phyloP scores from a whole-genome alignment of 495 filamentous ascomycete genomes.

The Penicillium dipodomyicola region DNA sequence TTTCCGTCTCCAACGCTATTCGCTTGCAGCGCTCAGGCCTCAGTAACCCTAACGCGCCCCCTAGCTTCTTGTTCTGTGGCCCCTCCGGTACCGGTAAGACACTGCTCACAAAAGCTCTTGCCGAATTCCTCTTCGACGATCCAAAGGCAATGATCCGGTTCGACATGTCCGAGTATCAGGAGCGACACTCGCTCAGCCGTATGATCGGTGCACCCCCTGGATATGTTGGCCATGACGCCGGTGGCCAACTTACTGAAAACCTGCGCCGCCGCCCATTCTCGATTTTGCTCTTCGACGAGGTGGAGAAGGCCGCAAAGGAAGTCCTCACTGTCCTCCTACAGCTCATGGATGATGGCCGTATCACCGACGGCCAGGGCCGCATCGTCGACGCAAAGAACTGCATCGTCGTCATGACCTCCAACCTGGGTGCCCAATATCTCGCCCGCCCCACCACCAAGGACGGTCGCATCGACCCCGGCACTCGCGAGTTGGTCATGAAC shows the following conservation, averaged over 20 bases:
- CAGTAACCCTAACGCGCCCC: conserved; percentile 90
- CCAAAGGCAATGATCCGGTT: conserved; percentile 97
- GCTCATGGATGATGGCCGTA: conserved; percentile 98
- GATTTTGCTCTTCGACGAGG: conserved; percentile 95
- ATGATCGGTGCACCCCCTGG: conserved; percentile 98
- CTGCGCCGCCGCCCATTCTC: conserved; percentile 94
- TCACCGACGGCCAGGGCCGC: conserved; percentile 95
- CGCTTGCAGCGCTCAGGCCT: conserved; percentile 91
- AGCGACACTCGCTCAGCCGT: conserved; percentile 90
- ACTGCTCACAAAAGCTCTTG: conserved; percentile 89
- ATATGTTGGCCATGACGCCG: conserved; percentile 94
- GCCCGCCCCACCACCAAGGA: conserved; percentile 70
- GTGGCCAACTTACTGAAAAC: conserved; percentile 91
- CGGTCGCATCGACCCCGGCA: conserved; percentile 84
- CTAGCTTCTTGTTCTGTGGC: conserved; percentile 97
- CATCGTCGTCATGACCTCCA: conserved; percentile 98
- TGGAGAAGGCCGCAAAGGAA: conserved; percentile 98
- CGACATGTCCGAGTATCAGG: conserved; percentile 99
- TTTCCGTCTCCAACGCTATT: conserved; percentile 91
- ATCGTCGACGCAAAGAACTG: conserved; percentile 95
- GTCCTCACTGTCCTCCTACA: conserved; percentile 94
- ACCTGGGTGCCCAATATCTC: conserved; percentile 93
- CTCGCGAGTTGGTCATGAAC: conserved; percentile 81
- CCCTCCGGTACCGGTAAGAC: conserved; percentile 98
- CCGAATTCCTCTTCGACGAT: conserved; percentile 98